phyloP scores from a whole-genome alignment of 208 protist genomes.

The Trypanosoma brucei region DNA sequence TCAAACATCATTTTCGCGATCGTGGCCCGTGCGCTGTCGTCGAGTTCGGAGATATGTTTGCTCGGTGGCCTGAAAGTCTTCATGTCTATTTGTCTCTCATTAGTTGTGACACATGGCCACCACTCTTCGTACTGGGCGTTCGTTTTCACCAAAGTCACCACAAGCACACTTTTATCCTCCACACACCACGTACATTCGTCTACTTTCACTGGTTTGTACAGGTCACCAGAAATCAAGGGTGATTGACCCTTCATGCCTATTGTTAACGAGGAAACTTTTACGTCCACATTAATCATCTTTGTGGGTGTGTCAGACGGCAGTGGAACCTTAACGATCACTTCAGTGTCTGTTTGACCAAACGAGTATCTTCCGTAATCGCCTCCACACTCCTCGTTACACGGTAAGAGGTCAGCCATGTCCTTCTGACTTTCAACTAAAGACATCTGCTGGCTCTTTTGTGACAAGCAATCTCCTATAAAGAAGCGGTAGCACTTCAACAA shows the following conservation, averaged over 20 bases:
- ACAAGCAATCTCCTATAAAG: too few species aligned
- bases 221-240: slow-evolving; percentile 54
- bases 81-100: slow-evolving; percentile 84
- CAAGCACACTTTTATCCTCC: slow-evolving; percentile 55
- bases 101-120: slow-evolving; percentile 73
- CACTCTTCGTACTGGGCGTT: slow-evolving; percentile 87
- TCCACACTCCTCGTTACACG: slow-evolving; percentile 79
- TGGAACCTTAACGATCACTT: slow-evolving; percentile 65
- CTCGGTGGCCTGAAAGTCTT: slow-evolving; percentile 80
- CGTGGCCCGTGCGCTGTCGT: slow-evolving; percentile 77
- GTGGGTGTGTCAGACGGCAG: slow-evolving; percentile 40
- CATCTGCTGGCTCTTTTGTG: slow-evolving; percentile 20
- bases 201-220: slow-evolving; percentile 77
- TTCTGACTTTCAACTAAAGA: slow-evolving; percentile 54
- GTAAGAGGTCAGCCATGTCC: slow-evolving; percentile 61
- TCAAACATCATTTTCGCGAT: slow-evolving; percentile 92
- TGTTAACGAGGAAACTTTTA: slow-evolving; percentile 32
- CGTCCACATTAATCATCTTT: slow-evolving; percentile 62
- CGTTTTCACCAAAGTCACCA: slow-evolving; percentile 70
- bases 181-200: slow-evolving; percentile 83
- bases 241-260: slow-evolving; percentile 42
- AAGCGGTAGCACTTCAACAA: neutral
- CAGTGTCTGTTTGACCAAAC: slow-evolving; percentile 75
- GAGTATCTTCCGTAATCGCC: slow-evolving; percentile 74
- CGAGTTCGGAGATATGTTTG: slow-evolving; percentile 65